These are phyloP conservation scores for Nemania sp. DNA, from an alignment of 2,329 filamentous ascomycete genomes.

Conservation along the genomic window DNA sequence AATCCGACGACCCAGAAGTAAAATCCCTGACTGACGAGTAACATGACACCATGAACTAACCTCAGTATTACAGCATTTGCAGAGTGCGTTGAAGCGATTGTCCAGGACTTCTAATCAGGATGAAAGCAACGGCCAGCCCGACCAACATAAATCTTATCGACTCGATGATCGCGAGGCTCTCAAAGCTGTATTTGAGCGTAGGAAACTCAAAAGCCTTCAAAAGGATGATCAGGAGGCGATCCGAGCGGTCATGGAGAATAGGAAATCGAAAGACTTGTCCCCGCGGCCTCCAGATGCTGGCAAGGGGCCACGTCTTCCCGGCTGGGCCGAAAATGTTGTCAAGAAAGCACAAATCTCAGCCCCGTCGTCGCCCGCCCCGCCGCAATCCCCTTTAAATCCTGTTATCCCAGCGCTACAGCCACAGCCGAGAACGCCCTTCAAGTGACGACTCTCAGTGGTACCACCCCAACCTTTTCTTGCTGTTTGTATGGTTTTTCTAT, in stretches of 20 bases:
- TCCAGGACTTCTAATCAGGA: constrained; percentile 14
- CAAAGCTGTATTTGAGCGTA: constrained; percentile 27
- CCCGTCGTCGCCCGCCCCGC: constrained; percentile 23
- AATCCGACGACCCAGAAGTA: constrained; percentile 33
- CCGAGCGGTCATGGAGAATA: constrained; percentile 28
- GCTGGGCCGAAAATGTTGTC: constrained; percentile 37
- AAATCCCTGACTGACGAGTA: constrained; percentile 14
- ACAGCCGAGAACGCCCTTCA: constrained; percentile 31
- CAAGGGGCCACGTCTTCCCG: constrained; percentile 34
- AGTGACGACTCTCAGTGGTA: constrained; percentile 15
- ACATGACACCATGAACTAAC: constrained; percentile 26
- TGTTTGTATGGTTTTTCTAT: not conserved
- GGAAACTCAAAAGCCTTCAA: constrained; percentile 23
- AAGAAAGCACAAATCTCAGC: constrained; percentile 27
- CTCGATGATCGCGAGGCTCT: constrained; percentile 34
- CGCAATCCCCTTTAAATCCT: constrained; percentile 11
- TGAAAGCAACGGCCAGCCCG: constrained; percentile 2
- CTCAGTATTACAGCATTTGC: constrained; percentile 30
- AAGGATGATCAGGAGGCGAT: constrained; percentile 26
- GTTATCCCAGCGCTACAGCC: constrained; percentile 16
- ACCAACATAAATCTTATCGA: constrained; percentile 32
- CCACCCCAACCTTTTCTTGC: no score
- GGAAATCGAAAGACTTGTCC: constrained; percentile 29
- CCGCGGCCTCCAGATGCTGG: constrained; percentile 10
- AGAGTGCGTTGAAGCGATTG: constrained; percentile 27